Base-by-base conservation (phyloP, 768 basidiomycete species). In the Boletellus emodensis region DNA sequence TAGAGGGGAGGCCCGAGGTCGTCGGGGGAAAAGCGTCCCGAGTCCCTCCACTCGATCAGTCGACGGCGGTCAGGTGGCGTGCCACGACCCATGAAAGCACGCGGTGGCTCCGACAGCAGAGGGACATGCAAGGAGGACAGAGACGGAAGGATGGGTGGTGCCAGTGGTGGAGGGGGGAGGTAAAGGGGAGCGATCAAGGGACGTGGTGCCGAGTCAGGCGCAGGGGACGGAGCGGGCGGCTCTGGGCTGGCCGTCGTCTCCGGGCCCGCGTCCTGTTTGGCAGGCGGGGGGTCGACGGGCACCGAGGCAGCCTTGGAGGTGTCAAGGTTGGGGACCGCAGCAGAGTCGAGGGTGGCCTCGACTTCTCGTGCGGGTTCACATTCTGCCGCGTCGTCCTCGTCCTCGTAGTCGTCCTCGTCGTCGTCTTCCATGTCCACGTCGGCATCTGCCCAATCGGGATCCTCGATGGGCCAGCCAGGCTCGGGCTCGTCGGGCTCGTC, bases 41-140 rank as follows among this genome's bases (percentile, higher is more conserved):
- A 64, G 1, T 53, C 51, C 7, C 66, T 65, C 66, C 66, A 68
- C 47, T 69, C 66, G 9, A 53, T 38, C 11, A 66, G 48, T n/a
- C 66, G 59, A 14, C 51, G 58, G 39, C 61, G 60, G 17, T 68
- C 68, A 7, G 66, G 66, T 3, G 66, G 66, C 0, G 66, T 68
- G 11, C 66, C 66, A 3, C 66, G 68, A 17, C 66, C 66, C 66
- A 68, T 68, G 33, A 68, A 68, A 3, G 68, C 66, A 24, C 68
- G 66, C 1, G 63, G 62, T 1, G 65, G 66, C 38, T 68, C 66
- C 12, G 66, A 68, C 7, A 68, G 48, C 1, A 68, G 38, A 32
- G 66, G 66, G 18, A 70, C 66, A 20, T 67, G 66, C 34, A 68
- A 43, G 0, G 66, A 69, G 0, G 66, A 66, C 1, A 68, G 66